Percentiles rank a stretch among this genome's conserved stretches.
These are phyloP conservation scores for Boechera divaricarpa DNA, from an alignment of 345 rosid genomes.

Conservation along the genomic window DNA sequence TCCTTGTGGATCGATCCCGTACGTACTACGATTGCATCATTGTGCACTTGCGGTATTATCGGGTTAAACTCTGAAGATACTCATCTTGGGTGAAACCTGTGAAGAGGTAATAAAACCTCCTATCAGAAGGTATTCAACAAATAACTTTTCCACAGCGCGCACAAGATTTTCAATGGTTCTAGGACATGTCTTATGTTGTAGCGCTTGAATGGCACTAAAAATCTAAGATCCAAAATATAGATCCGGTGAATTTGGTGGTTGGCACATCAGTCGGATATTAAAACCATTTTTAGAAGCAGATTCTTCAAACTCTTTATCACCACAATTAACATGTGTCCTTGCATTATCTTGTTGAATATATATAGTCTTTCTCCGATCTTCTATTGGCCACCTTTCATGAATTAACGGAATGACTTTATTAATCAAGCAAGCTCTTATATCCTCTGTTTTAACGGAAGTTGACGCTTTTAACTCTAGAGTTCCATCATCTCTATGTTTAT, in stretches of 20 bases:
- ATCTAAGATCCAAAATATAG: background rate
- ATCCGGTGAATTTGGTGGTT: background rate
- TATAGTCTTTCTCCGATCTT: background rate
- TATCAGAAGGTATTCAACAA: background rate
- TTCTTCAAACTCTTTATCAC: conserved; percentile 16
- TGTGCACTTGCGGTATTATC: no score
- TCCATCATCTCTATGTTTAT: no score
- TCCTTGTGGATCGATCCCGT: no score
- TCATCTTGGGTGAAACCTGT: no score
- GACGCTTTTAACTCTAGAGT: no score
- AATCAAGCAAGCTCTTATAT: no score
- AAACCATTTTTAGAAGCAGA: background rate
- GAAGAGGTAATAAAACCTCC: no score
- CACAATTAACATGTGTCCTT: background rate
- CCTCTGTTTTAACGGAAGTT: no score
- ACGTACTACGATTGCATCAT: no score
- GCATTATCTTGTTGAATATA: conserved; percentile 24
- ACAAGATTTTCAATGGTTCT: background rate
- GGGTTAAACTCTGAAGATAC: no score
- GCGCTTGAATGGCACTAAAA: background rate
- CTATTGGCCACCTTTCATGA: conserved; percentile 5
- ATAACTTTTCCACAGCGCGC: background rate
- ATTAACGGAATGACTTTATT: no score
- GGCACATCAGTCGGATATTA: background rate
- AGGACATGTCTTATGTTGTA: background rate